These are phyloP conservation scores for Ganoderma sp. DNA, from an alignment of 1,284 basidiomycete genomes.

Conservation along the genomic window DNA sequence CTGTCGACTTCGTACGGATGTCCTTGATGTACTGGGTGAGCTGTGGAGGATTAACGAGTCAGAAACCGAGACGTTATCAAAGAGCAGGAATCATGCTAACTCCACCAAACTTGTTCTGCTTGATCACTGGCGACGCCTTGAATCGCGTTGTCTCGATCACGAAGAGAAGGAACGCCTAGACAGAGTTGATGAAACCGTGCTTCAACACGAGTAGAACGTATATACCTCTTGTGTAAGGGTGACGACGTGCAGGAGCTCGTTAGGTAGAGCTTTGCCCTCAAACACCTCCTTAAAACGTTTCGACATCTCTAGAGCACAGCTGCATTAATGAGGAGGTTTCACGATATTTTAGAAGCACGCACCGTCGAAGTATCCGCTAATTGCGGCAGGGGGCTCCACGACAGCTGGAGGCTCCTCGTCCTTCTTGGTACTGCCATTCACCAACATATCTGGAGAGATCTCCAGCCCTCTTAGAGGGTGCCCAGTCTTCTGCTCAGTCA, in stretches of 20 bases:
- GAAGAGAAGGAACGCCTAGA: constrained; percentile 71
- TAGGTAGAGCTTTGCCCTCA: constrained; percentile 46
- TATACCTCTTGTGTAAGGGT: constrained; percentile 72
- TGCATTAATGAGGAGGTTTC: too few relatives aligned
- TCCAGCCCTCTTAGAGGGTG: constrained; percentile 69
- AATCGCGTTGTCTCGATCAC: constrained; percentile 70
- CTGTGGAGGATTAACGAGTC: constrained; percentile 44
- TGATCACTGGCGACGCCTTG: constrained; percentile 69
- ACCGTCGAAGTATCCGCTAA: constrained; percentile 69
- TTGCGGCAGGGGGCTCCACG: constrained; percentile 60
- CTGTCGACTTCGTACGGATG: constrained; percentile 58
- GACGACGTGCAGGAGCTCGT: constrained; percentile 70
- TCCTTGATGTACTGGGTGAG: constrained; percentile 69
- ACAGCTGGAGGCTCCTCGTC: constrained; percentile 69
- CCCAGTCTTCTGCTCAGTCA: constrained; percentile 71
- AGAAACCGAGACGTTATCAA: constrained; percentile 13
- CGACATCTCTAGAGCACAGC: constrained; percentile 53
- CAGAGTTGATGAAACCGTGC: not conserved
- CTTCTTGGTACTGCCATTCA: constrained; percentile 64
- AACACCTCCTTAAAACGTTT: constrained; percentile 54
- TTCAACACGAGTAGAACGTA: constrained; percentile 33
- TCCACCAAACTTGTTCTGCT: constrained; percentile 71
- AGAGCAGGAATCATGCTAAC: constrained; percentile 46
- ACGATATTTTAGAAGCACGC: constrained; percentile 13
- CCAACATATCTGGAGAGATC: constrained; percentile 45